Evolutionary conservation across 129 eudicot species (phyloP).

Genomic region (sunflower (Helianthus annuus)): HanXRQr2.0-SUNRISE NC_035446.2:115717267-115717766

Average conservation of each 20-base stretch:
- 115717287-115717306: constrained; percentile 50
- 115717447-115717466: constrained; percentile 22
- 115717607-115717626: constrained; percentile 60
- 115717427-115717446: constrained; percentile 41
- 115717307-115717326: constrained; percentile 55
- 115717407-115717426: constrained; percentile 46
- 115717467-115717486: constrained; percentile 30
- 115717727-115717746: constrained; percentile 52
- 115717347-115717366: constrained; percentile 47
- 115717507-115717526: constrained; percentile 34
- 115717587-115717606: constrained; percentile 78
- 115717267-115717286: constrained; percentile 67
- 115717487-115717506: constrained; percentile 30
- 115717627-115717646: constrained; percentile 70
- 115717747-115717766: constrained; percentile 68
- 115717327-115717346: constrained; percentile 48
- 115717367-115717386: constrained; percentile 76
- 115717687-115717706: constrained; percentile 66
- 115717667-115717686: constrained; percentile 59
- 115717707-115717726: constrained; percentile 50
- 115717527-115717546: constrained; percentile 33
- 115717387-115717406: constrained; percentile 45
- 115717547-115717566: constrained; percentile 72
- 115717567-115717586: constrained; percentile 76
- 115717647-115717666: constrained; percentile 55